Base-by-base conservation (phyloP, 139 green algal genomes). In the Monoraphidium neglectum region DNA sequence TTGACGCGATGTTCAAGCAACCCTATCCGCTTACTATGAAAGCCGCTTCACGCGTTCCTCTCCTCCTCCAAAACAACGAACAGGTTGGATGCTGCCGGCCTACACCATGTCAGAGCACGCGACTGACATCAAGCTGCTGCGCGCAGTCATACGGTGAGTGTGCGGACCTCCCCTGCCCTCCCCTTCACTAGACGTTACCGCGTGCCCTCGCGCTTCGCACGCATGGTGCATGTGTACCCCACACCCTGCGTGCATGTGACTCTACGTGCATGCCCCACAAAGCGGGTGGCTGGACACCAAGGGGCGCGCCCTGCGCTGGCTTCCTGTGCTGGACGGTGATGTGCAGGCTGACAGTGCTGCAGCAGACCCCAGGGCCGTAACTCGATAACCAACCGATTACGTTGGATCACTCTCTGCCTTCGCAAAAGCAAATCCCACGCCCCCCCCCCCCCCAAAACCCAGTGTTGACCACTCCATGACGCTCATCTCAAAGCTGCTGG, bases 41-140 rank as follows among this genome's bases (percentile, higher is more conserved):
- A n/a, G n/a, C n/a, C n/a, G n/a, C n/a, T n/a, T n/a, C n/a, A n/a
- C n/a, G n/a, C n/a, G n/a, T n/a, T n/a, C n/a, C n/a, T n/a, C n/a
- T n/a, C n/a, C n/a, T n/a, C n/a, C n/a, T n/a, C n/a, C n/a, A n/a
- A n/a, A n/a, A n/a, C n/a, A n/a, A n/a, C n/a, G n/a, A n/a, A n/a
- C n/a, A n/a, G 83, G 87, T 43, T 94, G 90, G 90, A 83, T 93
- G 60, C 47, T 94, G 72, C 90, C 90, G 1, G 87, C 88, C 13
- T 94, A 93, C 79, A 84, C 76, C 53, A 88, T 94, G 82, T 77
- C 88, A 0, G 79, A 80, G 10, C 81, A 88, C 43, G 82, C 81
- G 1, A 72, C 82, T 65, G 46, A 56, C 56, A 28, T 77, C 21
- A 68, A 69, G 56, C 57, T 77, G 70, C 57, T 63, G 82, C n/a